phyloP scores from a whole-genome alignment of 768 basidiomycete species.

The Boletus insuetus region DNA sequence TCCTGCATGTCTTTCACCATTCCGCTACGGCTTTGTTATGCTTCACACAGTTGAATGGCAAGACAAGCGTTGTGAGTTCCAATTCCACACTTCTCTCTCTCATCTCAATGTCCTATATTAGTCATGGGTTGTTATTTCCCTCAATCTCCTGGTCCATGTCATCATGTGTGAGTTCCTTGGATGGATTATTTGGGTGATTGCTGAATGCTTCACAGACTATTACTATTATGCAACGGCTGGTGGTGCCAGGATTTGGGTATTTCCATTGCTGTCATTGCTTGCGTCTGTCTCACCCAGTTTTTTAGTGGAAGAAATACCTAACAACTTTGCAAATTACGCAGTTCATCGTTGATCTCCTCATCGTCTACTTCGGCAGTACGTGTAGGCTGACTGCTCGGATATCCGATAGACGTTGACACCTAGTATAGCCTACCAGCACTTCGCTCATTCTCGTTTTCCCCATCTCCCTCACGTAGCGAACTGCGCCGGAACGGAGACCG shows the following conservation, averaged over 20 bases:
- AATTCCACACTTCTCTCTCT: neutral
- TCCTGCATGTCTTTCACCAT: slow-evolving; percentile 99
- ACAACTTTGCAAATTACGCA: slow-evolving; percentile 96
- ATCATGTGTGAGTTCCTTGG: slow-evolving; percentile 81
- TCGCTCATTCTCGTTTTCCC: slow-evolving; percentile 60
- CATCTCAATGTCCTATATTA: slow-evolving; percentile 29
- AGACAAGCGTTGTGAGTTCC: slow-evolving; percentile 82
- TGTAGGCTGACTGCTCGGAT: slow-evolving; percentile 19
- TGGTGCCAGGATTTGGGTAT: slow-evolving; percentile 94
- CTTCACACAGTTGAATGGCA: slow-evolving; percentile 91
- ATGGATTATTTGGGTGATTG: neutral
- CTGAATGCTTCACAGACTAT: slow-evolving; percentile 61
- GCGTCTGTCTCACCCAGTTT: neutral
- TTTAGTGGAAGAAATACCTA: slow-evolving; percentile 97
- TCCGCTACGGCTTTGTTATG: slow-evolving; percentile 96
- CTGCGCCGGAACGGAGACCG: slow-evolving; percentile 86
- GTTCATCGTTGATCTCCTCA: slow-evolving; percentile 87
- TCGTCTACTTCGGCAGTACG: slow-evolving; percentile 95
- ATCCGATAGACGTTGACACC: slow-evolving; percentile 7
- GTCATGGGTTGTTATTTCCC: slow-evolving; percentile 94
- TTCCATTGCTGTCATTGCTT: slow-evolving; percentile 15
- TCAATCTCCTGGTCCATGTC: slow-evolving; percentile 93
- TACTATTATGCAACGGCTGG: slow-evolving; percentile 99
- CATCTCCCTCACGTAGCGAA: slow-evolving; percentile 68
- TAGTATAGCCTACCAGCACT: slow-evolving; percentile 73